Base-by-base conservation (phyloP, 805 yeast species). In the Candida yuanshanica region DNA sequence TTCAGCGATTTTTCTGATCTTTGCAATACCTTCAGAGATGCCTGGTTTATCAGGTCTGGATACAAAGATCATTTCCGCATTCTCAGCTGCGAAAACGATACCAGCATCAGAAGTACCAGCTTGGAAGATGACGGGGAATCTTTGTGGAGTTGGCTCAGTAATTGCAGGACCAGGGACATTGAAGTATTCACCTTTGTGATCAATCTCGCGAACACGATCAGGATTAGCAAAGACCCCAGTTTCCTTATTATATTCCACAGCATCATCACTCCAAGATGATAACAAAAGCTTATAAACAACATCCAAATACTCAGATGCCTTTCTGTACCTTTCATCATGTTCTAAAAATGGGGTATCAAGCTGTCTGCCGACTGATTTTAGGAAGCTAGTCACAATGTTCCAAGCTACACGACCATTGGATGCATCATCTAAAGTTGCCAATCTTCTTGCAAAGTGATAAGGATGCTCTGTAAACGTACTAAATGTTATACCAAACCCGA, bases 381-480 rank as follows among this genome's bases (percentile, higher is more conserved):
- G 52, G 42, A 68, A 68, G 4, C 70, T 64, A 6, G 71, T 63
- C 18, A 70, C 73, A 13, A 70, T 62, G 46, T 70, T 70, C 74
- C 74, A 70, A 14, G 73, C 75, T 38, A 70, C 51, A 44, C 74
- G 57, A 6, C 74, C 75, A 14, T 55, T 52, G 4, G 70, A 60
- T 33, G 68, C 58, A 42, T 68, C 69, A 45, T 70, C 75, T 36
- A 68, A 53, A 1, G 74, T 41, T 27, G 47, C 45, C 4, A 49
- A 18, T 9, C 49, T 31, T 32, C 51, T 40, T 8, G 69, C 67
- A 39, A 69, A 59, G 38, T 61, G 65, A 33, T 60, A 64, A 0
- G 74, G 74, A 24, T 62, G 63, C 37, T 69, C 75, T 38, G 66
- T 62, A 21, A 70, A 59, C 5, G 74, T 69, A n/a, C 69, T 60